Evolutionary conservation across 2,329 filamentous ascomycete species (phyloP), one percentile per base, ranked within the genome.

Genomic region (Fusarium napiforme): DNA sequence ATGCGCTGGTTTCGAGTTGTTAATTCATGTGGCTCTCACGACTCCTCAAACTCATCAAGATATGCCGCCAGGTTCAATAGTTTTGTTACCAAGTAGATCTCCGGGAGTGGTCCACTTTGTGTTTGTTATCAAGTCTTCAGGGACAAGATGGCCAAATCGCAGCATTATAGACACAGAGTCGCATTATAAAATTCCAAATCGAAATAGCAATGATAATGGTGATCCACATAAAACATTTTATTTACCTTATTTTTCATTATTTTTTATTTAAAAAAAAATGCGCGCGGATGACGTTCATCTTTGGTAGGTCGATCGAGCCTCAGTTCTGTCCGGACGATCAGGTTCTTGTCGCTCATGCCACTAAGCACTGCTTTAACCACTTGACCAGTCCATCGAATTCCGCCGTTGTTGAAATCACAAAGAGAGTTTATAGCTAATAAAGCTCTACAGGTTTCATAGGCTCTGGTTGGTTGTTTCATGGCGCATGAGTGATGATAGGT

Each of bases 291-390:
- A 55, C 15, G 26, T 40, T 40, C 37, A 37, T 57, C 53, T 45
- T 43, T 57, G 28, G 39, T 45, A 30, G 36, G 36, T 60, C 32
- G 50, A 28, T 28, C 34, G 50, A 53, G 34, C 50, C 34, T 39
- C 50, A 53, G 50, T 39, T 53, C 50, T 53, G 34, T 53, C 50
- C 34, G 34, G 34, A 53, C 34, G 50, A 53, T 21, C 32, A 53
- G 50, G 32, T 53, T 53, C 49, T 39, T 53, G 18, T 53, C 50
- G 50, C 34, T 16, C 18, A 37, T 53, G 50, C 34, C 50, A 39
- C 52, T 56, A 28, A n/a, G 52, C 36, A 40, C 37, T 32, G 52
- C 26, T 36, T 28, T 47, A 36, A 47, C 40, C 30, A 34, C 40
- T 58, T 46, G 40, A 37, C 36, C 40, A 36, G 12, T 18, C 39